Conservation (phyloP, 2,329 filamentous ascomycete genomes). For the Xylariaceae sp. region DNA sequence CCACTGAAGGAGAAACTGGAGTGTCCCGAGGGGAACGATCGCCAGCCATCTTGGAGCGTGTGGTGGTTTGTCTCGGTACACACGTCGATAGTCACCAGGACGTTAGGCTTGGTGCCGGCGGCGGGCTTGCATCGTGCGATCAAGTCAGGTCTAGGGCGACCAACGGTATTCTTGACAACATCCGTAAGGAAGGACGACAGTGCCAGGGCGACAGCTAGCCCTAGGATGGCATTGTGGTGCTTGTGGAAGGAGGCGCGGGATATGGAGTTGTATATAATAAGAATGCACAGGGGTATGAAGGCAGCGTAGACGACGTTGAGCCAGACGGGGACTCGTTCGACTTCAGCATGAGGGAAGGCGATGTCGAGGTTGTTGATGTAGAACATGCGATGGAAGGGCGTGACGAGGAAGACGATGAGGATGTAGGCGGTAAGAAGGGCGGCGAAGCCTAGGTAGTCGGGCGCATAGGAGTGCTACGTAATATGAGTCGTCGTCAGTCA, state of each 20-base stretch:
- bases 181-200: constrained; percentile 84
- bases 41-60: constrained; percentile 76
- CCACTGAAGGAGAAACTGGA: constrained; percentile 77
- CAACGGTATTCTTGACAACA: constrained; percentile 84
- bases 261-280: constrained; percentile 64
- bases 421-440: constrained; percentile 68
- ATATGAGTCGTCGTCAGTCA: constrained; percentile 12
- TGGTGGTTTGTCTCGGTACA: constrained; percentile 71
- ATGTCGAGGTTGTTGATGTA: constrained; percentile 80
- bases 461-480: constrained; percentile 72
- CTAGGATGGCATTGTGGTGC: constrained; percentile 79
- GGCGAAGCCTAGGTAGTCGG: constrained; percentile 80
- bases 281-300: constrained; percentile 64
- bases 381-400: constrained; percentile 95
- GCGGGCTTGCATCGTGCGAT: constrained; percentile 76
- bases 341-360: constrained; percentile 78
- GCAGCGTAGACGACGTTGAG: constrained; percentile 80
- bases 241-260: constrained; percentile 69
- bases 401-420: constrained; percentile 65
- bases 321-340: constrained; percentile 78
- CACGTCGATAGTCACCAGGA: constrained; percentile 62
- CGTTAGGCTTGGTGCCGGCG: constrained; percentile 43
- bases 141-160: constrained; percentile 64
- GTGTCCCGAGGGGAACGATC: constrained; percentile 80
- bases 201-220: constrained; percentile 72